Conservation (phyloP, 225 moss, liverwort and hornwort genomes). For the Rhytidiadelphus loreus region DNA sequence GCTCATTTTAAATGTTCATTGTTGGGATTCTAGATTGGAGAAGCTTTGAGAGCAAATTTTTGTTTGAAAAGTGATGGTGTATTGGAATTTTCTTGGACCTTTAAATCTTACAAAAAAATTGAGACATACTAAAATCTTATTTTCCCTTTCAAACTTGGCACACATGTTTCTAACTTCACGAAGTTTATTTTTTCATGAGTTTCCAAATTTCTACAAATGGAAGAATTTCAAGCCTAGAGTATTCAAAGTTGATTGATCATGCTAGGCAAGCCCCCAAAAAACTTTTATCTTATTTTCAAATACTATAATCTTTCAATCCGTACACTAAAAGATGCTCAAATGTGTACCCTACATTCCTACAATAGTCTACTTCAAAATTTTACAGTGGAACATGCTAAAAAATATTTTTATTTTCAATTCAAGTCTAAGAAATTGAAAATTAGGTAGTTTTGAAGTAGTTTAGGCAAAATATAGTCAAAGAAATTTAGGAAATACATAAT, state of each 20-base stretch:
- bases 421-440: neutral
- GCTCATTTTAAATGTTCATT: too few species aligned
- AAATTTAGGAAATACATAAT: neutral
- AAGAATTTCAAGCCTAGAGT: neutral
- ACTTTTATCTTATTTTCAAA: neutral
- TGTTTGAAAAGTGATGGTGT: neutral
- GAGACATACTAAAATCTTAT: rapidly evolving
- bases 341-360: rapidly evolving
- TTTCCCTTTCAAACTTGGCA: neutral
- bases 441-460: rapidly evolving
- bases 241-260: neutral
- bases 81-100: too few species aligned
- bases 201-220: neutral
- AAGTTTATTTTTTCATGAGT: neutral
- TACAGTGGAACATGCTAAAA: neutral
- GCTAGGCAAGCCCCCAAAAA: rapidly evolving
- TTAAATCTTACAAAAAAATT: neutral
- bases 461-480: neutral
- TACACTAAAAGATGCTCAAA: neutral
- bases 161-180: neutral
- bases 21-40: rapidly evolving
- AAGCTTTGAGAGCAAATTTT: neutral
- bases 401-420: neutral
- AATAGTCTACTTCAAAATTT: neutral
- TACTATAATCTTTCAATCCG: rapidly evolving